phyloP scores from a whole-genome alignment of 768 basidiomycete genomes.

The Gloeopeniophorella convolvens region DNA sequence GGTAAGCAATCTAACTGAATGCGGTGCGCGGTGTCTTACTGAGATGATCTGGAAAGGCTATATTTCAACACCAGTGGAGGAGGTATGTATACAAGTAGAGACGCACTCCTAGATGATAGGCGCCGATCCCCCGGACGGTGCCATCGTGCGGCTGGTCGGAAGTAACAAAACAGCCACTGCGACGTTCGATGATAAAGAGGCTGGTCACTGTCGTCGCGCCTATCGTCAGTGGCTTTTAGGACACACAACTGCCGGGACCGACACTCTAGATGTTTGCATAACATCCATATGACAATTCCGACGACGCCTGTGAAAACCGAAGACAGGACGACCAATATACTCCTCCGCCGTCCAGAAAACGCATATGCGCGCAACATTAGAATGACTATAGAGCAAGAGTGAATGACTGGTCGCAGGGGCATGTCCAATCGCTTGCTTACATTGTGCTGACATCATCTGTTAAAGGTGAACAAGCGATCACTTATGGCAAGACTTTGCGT shows the following conservation, averaged over 20 bases:
- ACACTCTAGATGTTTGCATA: slow-evolving; percentile 1
- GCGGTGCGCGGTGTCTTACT: neutral
- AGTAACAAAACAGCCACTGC: slow-evolving; percentile 9
- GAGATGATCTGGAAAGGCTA: slow-evolving; percentile 2
- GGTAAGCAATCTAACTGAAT: neutral
- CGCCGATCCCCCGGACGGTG: neutral
- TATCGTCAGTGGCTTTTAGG: neutral
- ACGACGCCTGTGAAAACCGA: neutral
- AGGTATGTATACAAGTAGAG: neutral
- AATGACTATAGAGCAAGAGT: slow-evolving; percentile 6
- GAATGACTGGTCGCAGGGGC: neutral
- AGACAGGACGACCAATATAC: slow-evolving; percentile 3
- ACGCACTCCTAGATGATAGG: slow-evolving; percentile 17
- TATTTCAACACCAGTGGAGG: neutral
- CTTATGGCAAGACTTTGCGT: neutral
- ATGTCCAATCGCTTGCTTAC: neutral
- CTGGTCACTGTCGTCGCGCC: slow-evolving; percentile 2
- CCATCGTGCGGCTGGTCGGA: neutral
- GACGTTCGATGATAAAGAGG: neutral
- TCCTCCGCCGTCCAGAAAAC: slow-evolving; percentile 6
- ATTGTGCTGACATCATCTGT: slow-evolving; percentile 12
- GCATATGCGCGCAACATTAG: slow-evolving; percentile 19
- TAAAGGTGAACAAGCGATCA: neutral
- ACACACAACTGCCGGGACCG: neutral
- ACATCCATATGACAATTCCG: slow-evolving; percentile 4